Evolutionary conservation across 2,329 filamentous ascomycete genomes (phyloP).

Genomic region (Rutstroemia sp.): DNA sequence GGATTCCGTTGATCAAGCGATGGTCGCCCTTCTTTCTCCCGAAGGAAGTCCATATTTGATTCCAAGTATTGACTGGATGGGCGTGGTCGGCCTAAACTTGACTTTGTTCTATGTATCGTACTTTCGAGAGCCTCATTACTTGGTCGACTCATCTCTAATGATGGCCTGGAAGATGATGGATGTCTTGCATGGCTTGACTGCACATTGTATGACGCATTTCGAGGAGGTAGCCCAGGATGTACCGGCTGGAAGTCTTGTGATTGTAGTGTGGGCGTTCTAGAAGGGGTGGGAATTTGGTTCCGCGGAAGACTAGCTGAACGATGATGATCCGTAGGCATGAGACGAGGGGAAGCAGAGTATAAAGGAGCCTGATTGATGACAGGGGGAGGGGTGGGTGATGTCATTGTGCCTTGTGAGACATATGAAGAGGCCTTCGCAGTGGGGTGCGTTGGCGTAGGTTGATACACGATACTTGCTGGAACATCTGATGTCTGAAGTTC

Average conservation of each 20-base stretch:
- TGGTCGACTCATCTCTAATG: conserved; percentile 64
- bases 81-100: conserved; percentile 58
- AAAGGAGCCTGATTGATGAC: conserved; percentile 15
- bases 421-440: conserved; percentile 15
- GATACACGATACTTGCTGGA: conserved; percentile 30
- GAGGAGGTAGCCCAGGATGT: conserved; percentile 14
- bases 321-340: conserved; percentile 33
- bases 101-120: conserved; percentile 53
- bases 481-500: conserved; percentile 45
- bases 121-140: conserved; percentile 51
- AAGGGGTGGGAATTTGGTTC: conserved; percentile 18
- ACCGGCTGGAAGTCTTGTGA: conserved; percentile 19
- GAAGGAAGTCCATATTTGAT: conserved; percentile 73
- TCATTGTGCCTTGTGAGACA: conserved; percentile 77
- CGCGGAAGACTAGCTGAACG: conserved; percentile 44
- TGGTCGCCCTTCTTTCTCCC: conserved; percentile 55
- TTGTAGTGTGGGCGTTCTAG: conserved; percentile 15
- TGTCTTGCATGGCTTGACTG: conserved; percentile 33
- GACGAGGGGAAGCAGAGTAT: conserved; percentile 16
- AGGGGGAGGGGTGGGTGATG: conserved; percentile 45
- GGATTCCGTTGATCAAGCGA: conserved; percentile 28
- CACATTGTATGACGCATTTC: conserved; percentile 31
- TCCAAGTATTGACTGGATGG: conserved; percentile 80
- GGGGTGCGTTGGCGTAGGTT: conserved; percentile 31
- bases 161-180: conserved; percentile 53